Percentiles rank a stretch among this genome's conserved stretches.
Conservation (phyloP, 1,139 yeast species). For the Casaregolazyma suthepensis region DNA sequence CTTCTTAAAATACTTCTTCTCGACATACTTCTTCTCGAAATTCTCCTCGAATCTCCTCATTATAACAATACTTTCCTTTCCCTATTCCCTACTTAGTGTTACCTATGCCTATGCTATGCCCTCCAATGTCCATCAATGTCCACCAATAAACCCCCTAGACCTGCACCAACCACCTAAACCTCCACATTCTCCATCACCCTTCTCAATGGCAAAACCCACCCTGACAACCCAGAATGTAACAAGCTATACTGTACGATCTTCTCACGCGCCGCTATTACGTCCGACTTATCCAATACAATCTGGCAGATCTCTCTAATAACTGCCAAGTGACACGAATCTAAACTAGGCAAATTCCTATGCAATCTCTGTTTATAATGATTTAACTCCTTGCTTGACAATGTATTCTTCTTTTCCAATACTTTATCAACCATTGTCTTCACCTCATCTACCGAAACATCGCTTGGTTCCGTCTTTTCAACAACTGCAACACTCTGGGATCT, state of each 20-base stretch:
- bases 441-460: conserved; percentile 13
- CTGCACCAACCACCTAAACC: neutral
- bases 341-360: conserved; percentile 18
- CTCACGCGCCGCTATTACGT: conserved; percentile 24
- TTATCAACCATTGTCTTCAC: conserved; percentile 14
- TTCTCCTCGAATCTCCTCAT: too few relatives aligned
- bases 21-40: too few relatives aligned
- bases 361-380: conserved; percentile 37
- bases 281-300: conserved; percentile 13
- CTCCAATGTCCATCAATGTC: too few relatives aligned
- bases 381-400: conserved; percentile 35
- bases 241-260: conserved; percentile 44
- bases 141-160: neutral
- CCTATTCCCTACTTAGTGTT: too few relatives aligned
- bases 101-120: too few relatives aligned
- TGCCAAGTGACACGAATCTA: conserved; percentile 23
- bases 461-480: neutral
- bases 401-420: conserved; percentile 18
- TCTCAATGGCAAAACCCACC: conserved; percentile 53
- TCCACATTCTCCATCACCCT: conserved; percentile 38
- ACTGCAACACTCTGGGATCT: neutral
- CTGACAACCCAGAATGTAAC: conserved; percentile 45
- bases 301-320: conserved; percentile 20
- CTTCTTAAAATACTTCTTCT: too few relatives aligned
- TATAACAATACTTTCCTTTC: too few relatives aligned